phyloP scores from a whole-genome alignment of 1,284 basidiomycete species.

The Ceratorhiza oryzae-sativae region DNA sequence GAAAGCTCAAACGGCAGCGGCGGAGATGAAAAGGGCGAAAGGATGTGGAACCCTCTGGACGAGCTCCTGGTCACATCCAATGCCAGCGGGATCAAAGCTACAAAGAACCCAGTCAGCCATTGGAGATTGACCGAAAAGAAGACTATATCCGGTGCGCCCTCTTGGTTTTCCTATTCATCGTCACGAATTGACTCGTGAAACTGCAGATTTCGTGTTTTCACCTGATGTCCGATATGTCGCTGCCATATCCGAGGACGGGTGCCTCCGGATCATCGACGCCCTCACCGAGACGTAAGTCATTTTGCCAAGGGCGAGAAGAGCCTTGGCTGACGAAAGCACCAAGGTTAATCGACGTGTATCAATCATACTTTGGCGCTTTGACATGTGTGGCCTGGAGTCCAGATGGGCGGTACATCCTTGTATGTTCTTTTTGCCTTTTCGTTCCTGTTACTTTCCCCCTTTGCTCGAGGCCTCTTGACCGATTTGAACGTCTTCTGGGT shows the following conservation, averaged over 20 bases:
- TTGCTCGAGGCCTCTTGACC: neutral
- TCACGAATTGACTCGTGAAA: slow-evolving; percentile 39
- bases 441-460: neutral
- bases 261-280: slow-evolving; percentile 85
- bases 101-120: slow-evolving; percentile 86
- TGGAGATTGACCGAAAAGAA: slow-evolving; percentile 73
- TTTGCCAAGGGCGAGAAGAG: neutral
- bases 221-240: slow-evolving; percentile 88
- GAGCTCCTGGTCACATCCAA: slow-evolving; percentile 73
- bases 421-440: slow-evolving; percentile 52
- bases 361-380: slow-evolving; percentile 90
- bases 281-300: slow-evolving; percentile 76
- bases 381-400: slow-evolving; percentile 94
- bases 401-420: slow-evolving; percentile 90
- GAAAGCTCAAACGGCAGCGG: slow-evolving; percentile 9
- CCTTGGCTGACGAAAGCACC: slow-evolving; percentile 15
- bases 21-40: slow-evolving; percentile 43
- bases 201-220: slow-evolving; percentile 83
- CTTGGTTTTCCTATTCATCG: neutral
- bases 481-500: neutral
- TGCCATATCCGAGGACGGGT: slow-evolving; percentile 87
- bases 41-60: slow-evolving; percentile 74
- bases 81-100: slow-evolving; percentile 59
- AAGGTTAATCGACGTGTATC: slow-evolving; percentile 87
- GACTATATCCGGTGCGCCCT: slow-evolving; percentile 70